Conservation (phyloP, 331 rosid genomes). For the Quercus lobata region DNA sequence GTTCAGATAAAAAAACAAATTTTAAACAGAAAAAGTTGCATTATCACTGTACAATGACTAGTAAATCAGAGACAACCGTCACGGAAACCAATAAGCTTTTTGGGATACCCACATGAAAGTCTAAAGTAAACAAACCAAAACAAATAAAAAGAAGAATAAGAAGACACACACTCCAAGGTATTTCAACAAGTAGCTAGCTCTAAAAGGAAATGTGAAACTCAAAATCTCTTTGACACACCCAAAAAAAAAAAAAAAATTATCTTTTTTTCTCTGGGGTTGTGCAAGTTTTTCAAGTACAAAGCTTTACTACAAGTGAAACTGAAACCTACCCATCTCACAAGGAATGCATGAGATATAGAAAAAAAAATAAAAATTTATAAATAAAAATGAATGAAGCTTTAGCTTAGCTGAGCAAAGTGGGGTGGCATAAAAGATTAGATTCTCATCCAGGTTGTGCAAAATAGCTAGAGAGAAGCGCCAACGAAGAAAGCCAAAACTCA, state of each 20-base stretch:
- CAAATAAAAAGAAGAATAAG: constrained; percentile 2
- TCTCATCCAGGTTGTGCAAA: constrained; percentile 13
- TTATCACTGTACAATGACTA: constrained; percentile 28
- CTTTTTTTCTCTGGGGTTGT: background rate
- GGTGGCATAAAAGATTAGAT: background rate
- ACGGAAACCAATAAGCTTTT: constrained; percentile 39
- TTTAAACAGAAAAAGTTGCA: constrained; percentile 26
- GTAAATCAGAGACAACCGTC: constrained; percentile 32
- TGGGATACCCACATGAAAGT: constrained; percentile 28
- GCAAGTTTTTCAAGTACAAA: constrained; percentile 5
- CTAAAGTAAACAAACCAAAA: constrained; percentile 1
- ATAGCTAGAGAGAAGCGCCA: constrained; percentile 28
- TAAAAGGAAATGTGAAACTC: constrained; percentile 31
- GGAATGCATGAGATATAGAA: background rate
- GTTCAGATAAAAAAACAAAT: constrained; percentile 19
- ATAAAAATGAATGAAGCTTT: too few species aligned
- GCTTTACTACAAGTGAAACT: background rate
- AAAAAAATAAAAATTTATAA: background rate
- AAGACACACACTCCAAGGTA: constrained; percentile 52
- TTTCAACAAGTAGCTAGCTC: constrained; percentile 25
- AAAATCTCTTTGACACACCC: background rate
- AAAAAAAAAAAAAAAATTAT: too few species aligned
- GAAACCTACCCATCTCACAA: background rate
- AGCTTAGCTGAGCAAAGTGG: too few species aligned
- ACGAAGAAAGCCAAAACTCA: background rate